phyloP scores from a whole-genome alignment of 208 protist species.

The Trypanosoma grayi region DNA sequence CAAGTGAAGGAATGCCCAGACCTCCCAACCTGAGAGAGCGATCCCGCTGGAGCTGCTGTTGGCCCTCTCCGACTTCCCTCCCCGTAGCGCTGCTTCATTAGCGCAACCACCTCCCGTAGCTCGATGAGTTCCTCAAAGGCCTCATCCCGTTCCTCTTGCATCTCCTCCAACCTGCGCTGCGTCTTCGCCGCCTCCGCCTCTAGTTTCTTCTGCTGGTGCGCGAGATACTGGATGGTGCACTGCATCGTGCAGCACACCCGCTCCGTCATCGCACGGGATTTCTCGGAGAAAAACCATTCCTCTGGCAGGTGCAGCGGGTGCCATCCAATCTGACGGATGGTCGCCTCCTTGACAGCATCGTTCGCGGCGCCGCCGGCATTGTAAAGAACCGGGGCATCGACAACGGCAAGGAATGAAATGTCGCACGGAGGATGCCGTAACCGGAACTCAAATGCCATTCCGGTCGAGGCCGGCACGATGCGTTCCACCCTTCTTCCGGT shows the following conservation, averaged over 20 bases:
- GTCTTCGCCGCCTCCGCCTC: conserved; percentile 9
- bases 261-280: conserved; percentile 27
- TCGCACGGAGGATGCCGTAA: conserved; percentile 58
- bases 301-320: conserved; percentile 42
- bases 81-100: conserved; percentile 7
- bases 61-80: background rate
- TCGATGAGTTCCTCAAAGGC: conserved; percentile 70
- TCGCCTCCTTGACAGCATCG: conserved; percentile 45
- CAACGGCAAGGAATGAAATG: conserved; percentile 63
- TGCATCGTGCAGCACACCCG: conserved; percentile 58
- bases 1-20: conserved; percentile 29
- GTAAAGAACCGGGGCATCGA: conserved; percentile 61
- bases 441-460: conserved; percentile 64
- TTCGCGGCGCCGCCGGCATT: conserved; percentile 35
- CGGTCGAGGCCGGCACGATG: background rate
- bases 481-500: background rate
- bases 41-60: background rate
- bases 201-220: conserved; percentile 21
- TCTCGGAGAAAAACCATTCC: conserved; percentile 65
- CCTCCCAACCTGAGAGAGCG: background rate
- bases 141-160: conserved; percentile 40
- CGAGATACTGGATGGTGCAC: conserved; percentile 77
- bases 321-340: conserved; percentile 69
- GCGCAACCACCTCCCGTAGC: conserved; percentile 38
- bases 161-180: conserved; percentile 21